Conservation (phyloP, 805 yeast genomes). For the Brettanomyces anomalus region DNA sequence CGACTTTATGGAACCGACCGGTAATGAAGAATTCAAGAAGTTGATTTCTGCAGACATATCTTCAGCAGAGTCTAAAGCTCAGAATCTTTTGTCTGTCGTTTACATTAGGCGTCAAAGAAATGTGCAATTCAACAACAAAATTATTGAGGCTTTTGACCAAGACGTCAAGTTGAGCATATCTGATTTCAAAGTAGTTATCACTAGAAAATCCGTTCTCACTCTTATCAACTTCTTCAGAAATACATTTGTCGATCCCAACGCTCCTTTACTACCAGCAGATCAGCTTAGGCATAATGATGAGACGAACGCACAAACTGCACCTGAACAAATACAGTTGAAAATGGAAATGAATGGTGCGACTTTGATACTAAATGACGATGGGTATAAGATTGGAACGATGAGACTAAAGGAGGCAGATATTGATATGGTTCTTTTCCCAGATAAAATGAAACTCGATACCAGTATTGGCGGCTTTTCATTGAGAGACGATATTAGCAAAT, state of each 20-base stretch:
- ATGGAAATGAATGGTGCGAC: slow-evolving; percentile 66
- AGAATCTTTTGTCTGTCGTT: slow-evolving; percentile 48
- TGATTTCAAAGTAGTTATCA: slow-evolving; percentile 63
- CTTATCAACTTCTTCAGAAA: slow-evolving; percentile 72
- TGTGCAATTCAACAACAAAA: slow-evolving; percentile 42
- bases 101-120: slow-evolving; percentile 53
- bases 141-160: slow-evolving; percentile 70
- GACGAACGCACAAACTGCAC: slow-evolving; percentile 48
- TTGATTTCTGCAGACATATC: slow-evolving; percentile 56
- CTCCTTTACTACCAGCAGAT: slow-evolving; percentile 61
- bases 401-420: slow-evolving; percentile 67
- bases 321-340: slow-evolving; percentile 64
- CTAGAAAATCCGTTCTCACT: slow-evolving; percentile 71
- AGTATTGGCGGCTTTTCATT: slow-evolving; percentile 71
- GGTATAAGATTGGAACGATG: slow-evolving; percentile 71
- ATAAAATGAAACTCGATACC: slow-evolving; percentile 62
- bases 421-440: slow-evolving; percentile 59
- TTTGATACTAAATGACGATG: slow-evolving; percentile 73
- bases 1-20: slow-evolving; percentile 62
- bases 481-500: slow-evolving; percentile 66
- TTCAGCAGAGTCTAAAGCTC: slow-evolving; percentile 30
- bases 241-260: slow-evolving; percentile 80
- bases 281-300: slow-evolving; percentile 58
- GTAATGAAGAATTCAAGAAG: slow-evolving; percentile 54
- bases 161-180: slow-evolving; percentile 65